Percentiles rank a stretch among this genome's conserved stretches.
phyloP scores from a whole-genome alignment of 2,329 filamentous ascomycete genomes.

The Zymoseptoria crescenta region DNA sequence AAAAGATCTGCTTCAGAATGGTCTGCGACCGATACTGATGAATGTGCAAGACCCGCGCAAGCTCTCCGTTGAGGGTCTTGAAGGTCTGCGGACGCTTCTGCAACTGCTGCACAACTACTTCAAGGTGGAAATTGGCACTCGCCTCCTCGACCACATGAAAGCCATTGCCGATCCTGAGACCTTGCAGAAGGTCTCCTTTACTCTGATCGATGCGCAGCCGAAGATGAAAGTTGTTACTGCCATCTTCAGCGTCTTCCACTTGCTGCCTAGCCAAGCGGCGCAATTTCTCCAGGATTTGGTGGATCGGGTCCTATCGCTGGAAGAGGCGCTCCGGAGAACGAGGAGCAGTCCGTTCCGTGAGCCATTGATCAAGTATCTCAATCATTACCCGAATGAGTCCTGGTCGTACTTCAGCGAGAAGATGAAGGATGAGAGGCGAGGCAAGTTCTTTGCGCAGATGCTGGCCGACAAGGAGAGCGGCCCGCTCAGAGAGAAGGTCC shows the following conservation, averaged over 20 bases:
- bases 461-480: constrained; percentile 67
- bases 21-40: constrained; percentile 87
- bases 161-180: constrained; percentile 72
- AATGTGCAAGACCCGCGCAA: constrained; percentile 92
- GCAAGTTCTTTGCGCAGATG: constrained; percentile 83
- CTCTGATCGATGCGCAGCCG: constrained; percentile 82
- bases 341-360: constrained; percentile 85
- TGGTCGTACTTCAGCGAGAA: constrained; percentile 73
- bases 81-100: constrained; percentile 81
- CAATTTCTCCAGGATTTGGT: constrained; percentile 87
- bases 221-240: constrained; percentile 93
- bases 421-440: constrained; percentile 77
- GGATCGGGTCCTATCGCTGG: constrained; percentile 80
- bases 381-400: constrained; percentile 82
- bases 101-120: constrained; percentile 96
- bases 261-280: constrained; percentile 84
- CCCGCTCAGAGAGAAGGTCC: constrained; percentile 65
- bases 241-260: constrained; percentile 93
- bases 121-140: constrained; percentile 92
- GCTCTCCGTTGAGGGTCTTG: constrained; percentile 77
- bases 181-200: constrained; percentile 87
- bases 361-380: constrained; percentile 86
- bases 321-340: constrained; percentile 76
- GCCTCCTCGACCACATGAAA: constrained; percentile 90
- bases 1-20: constrained; percentile 90